phyloP scores from a whole-genome alignment of 163 green algal genomes.

The Chloromonas sp. region DNA sequence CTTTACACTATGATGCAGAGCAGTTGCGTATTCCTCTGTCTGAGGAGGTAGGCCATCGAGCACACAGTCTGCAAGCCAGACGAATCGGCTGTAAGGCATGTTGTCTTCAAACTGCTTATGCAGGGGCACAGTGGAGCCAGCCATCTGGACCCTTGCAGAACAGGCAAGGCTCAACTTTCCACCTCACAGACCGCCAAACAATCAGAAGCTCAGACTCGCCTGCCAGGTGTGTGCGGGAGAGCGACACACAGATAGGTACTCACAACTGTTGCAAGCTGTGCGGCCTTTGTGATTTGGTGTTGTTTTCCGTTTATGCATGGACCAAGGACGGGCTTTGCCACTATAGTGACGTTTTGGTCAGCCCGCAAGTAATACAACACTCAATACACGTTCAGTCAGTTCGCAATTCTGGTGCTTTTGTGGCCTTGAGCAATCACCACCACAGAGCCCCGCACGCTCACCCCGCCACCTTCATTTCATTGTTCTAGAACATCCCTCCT shows the following conservation, averaged over 20 bases:
- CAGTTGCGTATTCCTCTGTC: neutral
- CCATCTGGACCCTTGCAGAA: conserved; percentile 20
- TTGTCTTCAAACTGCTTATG: neutral
- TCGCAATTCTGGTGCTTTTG: neutral
- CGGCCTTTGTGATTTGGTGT: neutral
- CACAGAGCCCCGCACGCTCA: neutral
- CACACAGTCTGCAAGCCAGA: neutral
- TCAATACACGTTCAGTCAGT: neutral
- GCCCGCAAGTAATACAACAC: neutral
- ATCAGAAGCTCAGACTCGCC: conserved; percentile 29
- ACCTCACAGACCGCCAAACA: conserved; percentile 31
- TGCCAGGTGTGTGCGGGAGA: conserved; percentile 26
- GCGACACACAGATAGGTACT: too few species aligned
- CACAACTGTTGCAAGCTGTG: too few species aligned
- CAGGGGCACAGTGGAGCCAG: conserved; percentile 12
- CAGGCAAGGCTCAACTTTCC: conserved; percentile 35
- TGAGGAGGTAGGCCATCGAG: neutral
- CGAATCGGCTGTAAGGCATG: neutral
- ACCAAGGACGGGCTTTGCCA: too few species aligned
- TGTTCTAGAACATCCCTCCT: neutral
- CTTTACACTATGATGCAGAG: too few species aligned
- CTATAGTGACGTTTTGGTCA: too few species aligned
- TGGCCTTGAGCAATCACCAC: neutral
- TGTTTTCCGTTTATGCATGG: neutral
- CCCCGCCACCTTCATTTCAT: neutral